Evolutionary conservation across 2,329 filamentous ascomycete genomes (phyloP).

Genomic region (Fusarium marasasianum): DNA sequence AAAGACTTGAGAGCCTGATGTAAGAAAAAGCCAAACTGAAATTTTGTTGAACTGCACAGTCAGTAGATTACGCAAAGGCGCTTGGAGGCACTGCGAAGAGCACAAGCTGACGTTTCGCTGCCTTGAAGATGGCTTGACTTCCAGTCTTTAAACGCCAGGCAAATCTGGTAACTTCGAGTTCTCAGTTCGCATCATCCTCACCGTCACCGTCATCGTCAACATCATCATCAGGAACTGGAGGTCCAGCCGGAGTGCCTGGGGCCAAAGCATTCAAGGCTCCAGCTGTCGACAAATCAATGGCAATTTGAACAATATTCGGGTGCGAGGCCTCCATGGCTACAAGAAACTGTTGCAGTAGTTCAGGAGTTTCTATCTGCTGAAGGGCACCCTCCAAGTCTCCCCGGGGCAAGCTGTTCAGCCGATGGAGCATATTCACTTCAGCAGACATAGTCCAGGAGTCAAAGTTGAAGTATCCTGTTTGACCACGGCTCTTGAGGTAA

Average conservation of each 20-base stretch:
- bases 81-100: no score
- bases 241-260: no score
- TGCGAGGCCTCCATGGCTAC: neutral
- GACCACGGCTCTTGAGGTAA: neutral
- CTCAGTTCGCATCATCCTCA: neutral
- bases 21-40: neutral
- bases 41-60: neutral
- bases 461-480: slow-evolving; percentile 9
- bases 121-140: neutral
- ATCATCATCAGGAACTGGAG: neutral
- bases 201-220: neutral
- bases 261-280: neutral
- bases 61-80: neutral
- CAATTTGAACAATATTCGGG: neutral
- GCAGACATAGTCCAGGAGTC: neutral
- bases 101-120: neutral
- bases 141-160: neutral
- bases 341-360: neutral
- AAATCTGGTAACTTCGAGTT: neutral
- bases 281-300: neutral
- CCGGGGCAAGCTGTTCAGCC: neutral
- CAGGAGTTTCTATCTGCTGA: neutral
- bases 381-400: neutral
- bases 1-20: neutral
- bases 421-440: neutral